Evolutionary conservation across 2,329 filamentous ascomycete genomes (phyloP), one percentile per base, ranked within the genome.

Genomic region (Claviceps fusiformis): DNA sequence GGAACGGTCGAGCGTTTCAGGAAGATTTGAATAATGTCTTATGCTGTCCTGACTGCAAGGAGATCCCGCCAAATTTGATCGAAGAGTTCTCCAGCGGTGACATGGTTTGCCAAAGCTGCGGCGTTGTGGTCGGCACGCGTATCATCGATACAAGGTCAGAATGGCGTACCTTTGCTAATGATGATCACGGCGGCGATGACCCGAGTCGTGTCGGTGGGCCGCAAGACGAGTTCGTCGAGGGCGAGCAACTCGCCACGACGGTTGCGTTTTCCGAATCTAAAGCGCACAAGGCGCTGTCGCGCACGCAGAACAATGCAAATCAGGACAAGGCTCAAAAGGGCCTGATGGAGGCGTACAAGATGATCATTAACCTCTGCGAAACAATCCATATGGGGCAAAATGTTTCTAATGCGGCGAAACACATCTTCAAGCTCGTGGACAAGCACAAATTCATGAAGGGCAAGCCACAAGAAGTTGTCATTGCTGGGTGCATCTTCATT

Each of bases 91-190:
- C 90, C 6, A 87, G 85, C 41, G 89, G 89, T 60, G 93, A 98
- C 70, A 88, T 95, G 68, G 89, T 98, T 55, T 98, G 93, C 68
- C 87, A 81, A 56, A 89, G 86, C 58, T 98, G 93, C 65, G 93
- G 93, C 43, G 78, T 96, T 39, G 93, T 98, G 6, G 80, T 98
- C 35, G 87, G 87, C 57, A 87, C 92, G 65, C 86, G 89, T 61
- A 90, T 93, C 68, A 91, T 98, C 66, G 95, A 98, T 68, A 95
- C 89, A 58, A 87, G 95, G 59, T 95, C 90, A 50, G 93, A 98
- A 74, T 98, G 93, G 93, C 89, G 93, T 68, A 98, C 93, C 0
- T 98, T 98, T 73, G 90, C 91, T 67, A 97, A 97, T 68, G 93
- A 98, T 66, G 95, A 98, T 68, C 89, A 95, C 70, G 89, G 89